Evolutionary conservation across 2,329 filamentous ascomycete genomes (phyloP), one percentile per base, ranked within the genome.

Genomic region (Xylariaceae sp.): DNA sequence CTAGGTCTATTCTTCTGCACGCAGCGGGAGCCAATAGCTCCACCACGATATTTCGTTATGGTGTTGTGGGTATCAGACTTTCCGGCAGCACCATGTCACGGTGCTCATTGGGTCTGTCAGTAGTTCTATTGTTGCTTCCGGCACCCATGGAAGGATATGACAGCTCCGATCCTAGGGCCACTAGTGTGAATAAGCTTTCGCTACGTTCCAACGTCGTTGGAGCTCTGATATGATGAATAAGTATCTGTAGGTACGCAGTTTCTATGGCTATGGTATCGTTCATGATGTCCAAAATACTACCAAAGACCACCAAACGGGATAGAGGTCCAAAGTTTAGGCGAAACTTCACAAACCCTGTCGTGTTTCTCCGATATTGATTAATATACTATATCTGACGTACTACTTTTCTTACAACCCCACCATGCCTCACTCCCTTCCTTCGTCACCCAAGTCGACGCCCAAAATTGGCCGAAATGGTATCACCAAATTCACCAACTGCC

Each of bases 401-500:
- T 33, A 18, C 14, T 35, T 35, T 15, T 45, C 27, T 11, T 6
- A 18, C 39, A 7, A 50, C 22, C 7, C 22, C 7, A 27, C 22
- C 49, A 60, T 63, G 69, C 61, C 66, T 32, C 63, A 66, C 57
- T 65, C 58, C 11, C 53, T 65, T 47, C 62, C 62, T 35, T 61
- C 59, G 18, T 64, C 65, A 33, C 71, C 58, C 41, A 81, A 80
- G 72, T 76, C 77, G 39, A 75, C 74, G 44, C 68, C 69, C 42
- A 70, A 62, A 31, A 75, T 75, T 55, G 77, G 64, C 17, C 57
- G 58, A 44, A 68, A 66, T 38, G 65, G 77, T 62, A 85, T 96
- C 65, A 90, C 87, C 64, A 94, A 92, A 67, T 87, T 95, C 67
- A 94, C 89, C 63, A 95, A 95, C 72, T 95, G 90, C 66, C 83